Percentiles rank a stretch among this genome's conserved stretches.
phyloP scores from a whole-genome alignment of 202 grass and related monocot species.

The Hordeum pubiflorum region DNA sequence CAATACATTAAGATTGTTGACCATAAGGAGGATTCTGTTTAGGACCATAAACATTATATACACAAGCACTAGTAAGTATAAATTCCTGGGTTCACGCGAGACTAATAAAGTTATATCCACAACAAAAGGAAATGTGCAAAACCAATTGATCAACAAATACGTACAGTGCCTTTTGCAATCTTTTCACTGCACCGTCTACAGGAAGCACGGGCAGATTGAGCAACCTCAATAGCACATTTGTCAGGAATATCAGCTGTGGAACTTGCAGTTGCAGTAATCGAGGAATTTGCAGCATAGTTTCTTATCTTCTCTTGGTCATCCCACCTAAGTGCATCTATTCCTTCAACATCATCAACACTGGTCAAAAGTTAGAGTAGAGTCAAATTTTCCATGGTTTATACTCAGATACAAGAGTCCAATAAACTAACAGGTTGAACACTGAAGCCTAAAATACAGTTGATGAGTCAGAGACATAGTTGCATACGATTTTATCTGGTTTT shows the following conservation, averaged over 20 bases:
- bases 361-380: conserved; percentile 14
- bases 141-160: conserved; percentile 38
- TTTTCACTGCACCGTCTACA: conserved; percentile 75
- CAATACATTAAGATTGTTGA: background rate
- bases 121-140: conserved; percentile 8
- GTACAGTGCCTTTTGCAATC: conserved; percentile 74
- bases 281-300: conserved; percentile 53
- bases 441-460: background rate
- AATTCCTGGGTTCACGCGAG: background rate
- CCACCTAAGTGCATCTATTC: conserved; percentile 84
- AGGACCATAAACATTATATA: background rate
- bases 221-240: conserved; percentile 71
- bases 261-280: conserved; percentile 11
- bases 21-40: background rate
- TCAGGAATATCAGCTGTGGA: conserved; percentile 35
- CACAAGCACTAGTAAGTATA: background rate
- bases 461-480: background rate
- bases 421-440: background rate
- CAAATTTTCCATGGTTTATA: background rate
- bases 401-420: conserved; percentile 3
- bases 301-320: conserved; percentile 89
- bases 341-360: conserved; percentile 86
- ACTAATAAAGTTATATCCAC: background rate
- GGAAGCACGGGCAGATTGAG: conserved; percentile 73
- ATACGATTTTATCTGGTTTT: conserved; percentile 93